These are phyloP conservation scores for Centrapalus pauciflorus DNA, from an alignment of 129 eudicot genomes.

Conservation along the genomic window DNA sequence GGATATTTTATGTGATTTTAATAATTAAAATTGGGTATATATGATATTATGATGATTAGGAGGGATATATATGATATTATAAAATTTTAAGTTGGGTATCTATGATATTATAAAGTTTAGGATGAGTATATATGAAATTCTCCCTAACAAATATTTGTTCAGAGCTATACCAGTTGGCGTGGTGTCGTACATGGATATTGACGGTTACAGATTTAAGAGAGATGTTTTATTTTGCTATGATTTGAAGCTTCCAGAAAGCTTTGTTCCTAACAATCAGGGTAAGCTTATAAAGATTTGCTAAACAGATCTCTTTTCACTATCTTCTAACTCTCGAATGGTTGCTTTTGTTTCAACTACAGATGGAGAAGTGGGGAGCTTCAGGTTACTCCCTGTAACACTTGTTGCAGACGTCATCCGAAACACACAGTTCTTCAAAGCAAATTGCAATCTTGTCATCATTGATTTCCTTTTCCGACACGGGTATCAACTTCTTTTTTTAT, in stretches of 20 bases:
- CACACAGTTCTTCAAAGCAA: conserved; percentile 60
- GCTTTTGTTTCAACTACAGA: conserved; percentile 41
- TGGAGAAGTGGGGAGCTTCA: conserved; percentile 94
- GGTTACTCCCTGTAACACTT: conserved; percentile 45
- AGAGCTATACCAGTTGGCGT: conserved; percentile 81
- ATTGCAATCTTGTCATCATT: conserved; percentile 80
- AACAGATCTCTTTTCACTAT: neutral
- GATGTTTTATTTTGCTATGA: conserved; percentile 95
- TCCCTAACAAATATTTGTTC: neutral
- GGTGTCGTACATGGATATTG: conserved; percentile 78
- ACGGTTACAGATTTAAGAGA: conserved; percentile 78
- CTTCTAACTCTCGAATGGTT: neutral
- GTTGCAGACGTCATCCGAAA: conserved; percentile 60
- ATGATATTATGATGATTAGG: too few species aligned
- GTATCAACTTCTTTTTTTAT: conserved; percentile 31
- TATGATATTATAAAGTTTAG: too few species aligned
- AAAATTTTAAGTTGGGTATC: too few species aligned
- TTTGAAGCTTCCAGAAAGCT: conserved; percentile 78
- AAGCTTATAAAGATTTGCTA: conserved; percentile 9
- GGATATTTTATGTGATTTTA: too few species aligned
- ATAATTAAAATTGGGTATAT: too few species aligned
- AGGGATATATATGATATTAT: too few species aligned
- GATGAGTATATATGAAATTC: too few species aligned
- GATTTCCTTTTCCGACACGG: conserved; percentile 89
- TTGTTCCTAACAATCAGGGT: conserved; percentile 76